Evolutionary conservation across 192 early-diverging fungal species (phyloP).

Genomic region (Podochytrium sp.): DNA sequence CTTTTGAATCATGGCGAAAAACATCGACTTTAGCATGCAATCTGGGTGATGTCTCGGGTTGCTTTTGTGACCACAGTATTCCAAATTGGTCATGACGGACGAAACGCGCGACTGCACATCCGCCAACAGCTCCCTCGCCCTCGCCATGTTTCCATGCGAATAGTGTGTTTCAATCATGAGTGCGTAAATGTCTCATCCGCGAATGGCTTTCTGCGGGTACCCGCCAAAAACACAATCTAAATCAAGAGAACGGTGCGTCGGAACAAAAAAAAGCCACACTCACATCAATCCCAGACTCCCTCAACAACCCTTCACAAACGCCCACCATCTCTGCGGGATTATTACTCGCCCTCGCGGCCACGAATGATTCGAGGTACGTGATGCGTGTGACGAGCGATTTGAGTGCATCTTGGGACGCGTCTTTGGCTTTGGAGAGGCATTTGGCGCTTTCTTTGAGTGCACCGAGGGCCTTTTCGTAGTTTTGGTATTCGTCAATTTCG

Average conservation of each 20-base stretch:
- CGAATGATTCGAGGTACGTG: conserved; percentile 43
- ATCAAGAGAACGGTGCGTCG: not conserved
- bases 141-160: conserved; percentile 40
- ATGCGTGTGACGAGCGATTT: conserved; percentile 28
- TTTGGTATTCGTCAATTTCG: conserved; percentile 66
- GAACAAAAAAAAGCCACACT: not conserved
- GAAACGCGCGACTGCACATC: conserved; percentile 35
- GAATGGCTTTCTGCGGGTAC: conserved; percentile 39
- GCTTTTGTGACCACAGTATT: no score
- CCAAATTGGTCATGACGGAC: conserved; percentile 35
- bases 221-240: not conserved
- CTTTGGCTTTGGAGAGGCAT: conserved; percentile 41
- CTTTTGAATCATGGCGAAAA: not conserved
- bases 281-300: conserved; percentile 54
- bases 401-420: not conserved
- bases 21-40: not conserved
- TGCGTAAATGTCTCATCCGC: conserved; percentile 59
- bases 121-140: conserved; percentile 39
- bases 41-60: not conserved
- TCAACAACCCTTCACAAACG: conserved; percentile 50
- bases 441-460: conserved; percentile 52
- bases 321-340: conserved; percentile 43
- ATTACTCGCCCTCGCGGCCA: conserved; percentile 40
- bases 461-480: conserved; percentile 62
- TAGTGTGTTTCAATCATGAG: conserved; percentile 53